Conservation (phyloP, 1,284 basidiomycete species). For the Irpex rosettiformis region DNA sequence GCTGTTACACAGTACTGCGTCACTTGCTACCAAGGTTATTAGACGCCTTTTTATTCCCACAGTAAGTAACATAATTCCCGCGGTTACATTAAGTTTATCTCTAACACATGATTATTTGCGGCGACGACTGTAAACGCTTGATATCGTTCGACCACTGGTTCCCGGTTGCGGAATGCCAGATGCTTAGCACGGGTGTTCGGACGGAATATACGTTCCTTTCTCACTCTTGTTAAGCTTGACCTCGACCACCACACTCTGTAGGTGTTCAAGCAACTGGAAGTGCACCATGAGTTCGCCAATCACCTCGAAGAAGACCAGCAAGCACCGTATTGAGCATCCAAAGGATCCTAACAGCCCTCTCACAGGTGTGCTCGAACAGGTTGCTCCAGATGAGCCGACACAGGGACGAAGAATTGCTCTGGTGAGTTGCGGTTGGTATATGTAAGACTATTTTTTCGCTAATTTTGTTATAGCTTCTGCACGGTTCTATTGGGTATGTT, state of each 20-base stretch:
- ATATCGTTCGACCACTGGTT: neutral
- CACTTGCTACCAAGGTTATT: no score
- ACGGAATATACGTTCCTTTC: neutral
- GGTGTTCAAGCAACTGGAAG: neutral
- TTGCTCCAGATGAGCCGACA: constrained; percentile 45
- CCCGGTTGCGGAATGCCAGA: constrained; percentile 4
- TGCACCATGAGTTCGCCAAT: constrained; percentile 11
- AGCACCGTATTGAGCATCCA: constrained; percentile 56
- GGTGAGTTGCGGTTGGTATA: constrained; percentile 38
- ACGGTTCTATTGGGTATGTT: constrained; percentile 71
- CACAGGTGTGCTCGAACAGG: constrained; percentile 63
- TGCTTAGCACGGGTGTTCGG: neutral
- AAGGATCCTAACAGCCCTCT: constrained; percentile 45
- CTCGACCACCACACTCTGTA: neutral
- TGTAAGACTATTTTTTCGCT: neutral
- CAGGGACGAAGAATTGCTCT: constrained; percentile 61
- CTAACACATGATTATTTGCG: constrained; percentile 6
- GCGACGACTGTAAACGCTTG: neutral
- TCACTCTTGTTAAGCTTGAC: no score
- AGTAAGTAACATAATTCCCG: constrained; percentile 2
- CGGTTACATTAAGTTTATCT: neutral
- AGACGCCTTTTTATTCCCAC: no score
- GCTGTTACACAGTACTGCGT: constrained; percentile 8
- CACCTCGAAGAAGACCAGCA: constrained; percentile 37
- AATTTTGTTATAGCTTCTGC: constrained; percentile 38